Base-by-base conservation (phyloP, 805 yeast genomes). In the Ogataea paraovalis region DNA sequence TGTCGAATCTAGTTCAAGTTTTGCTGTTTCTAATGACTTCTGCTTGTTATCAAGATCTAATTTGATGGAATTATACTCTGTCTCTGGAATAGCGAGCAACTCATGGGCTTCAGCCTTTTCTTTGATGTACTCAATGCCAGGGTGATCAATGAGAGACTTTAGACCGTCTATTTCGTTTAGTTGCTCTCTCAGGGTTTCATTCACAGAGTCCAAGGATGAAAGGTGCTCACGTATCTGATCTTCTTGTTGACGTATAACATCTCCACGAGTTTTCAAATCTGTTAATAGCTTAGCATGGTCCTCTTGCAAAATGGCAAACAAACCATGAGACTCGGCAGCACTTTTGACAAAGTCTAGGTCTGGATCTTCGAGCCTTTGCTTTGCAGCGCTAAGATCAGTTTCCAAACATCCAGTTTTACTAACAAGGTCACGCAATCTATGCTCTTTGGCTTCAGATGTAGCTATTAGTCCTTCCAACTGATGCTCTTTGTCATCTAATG, bases 71-170 rank as follows among this genome's bases (percentile, higher is more conserved):
- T 25, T 10, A 25, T 25, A 10, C 28, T 25, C 28, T 25, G 6
- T 10, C 28, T 7, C 10, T 25, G 28, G 28, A 7, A 25, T 30
- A 2, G 20, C 9, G 10, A 9, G 12, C 16, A 41, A 14, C 2
- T 32, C 44, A 10, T 8, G 12, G 27, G 22, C 33, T 12, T 39
- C 16, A 10, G 48, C 47, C 38, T 63, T 64, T 9, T 52, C 52
- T 9, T 43, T 44, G 21, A 69, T 46, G 43, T 62, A 61, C 9
- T 59, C 66, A 18, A 60, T 48, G 3, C 65, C 44, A 27, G 27
- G 18, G 4, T n/a, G 3, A 5, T 39, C 41, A 3, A 39, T 23
- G 3, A 22, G 14, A 2, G 41, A 22, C 14, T 39, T 13, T 3
- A 23, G 10, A 9, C 3, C 14, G 21, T 39, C 41, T 2, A 39